Conservation (phyloP, 2,329 filamentous ascomycete genomes). For the Colletotrichum sp. region DNA sequence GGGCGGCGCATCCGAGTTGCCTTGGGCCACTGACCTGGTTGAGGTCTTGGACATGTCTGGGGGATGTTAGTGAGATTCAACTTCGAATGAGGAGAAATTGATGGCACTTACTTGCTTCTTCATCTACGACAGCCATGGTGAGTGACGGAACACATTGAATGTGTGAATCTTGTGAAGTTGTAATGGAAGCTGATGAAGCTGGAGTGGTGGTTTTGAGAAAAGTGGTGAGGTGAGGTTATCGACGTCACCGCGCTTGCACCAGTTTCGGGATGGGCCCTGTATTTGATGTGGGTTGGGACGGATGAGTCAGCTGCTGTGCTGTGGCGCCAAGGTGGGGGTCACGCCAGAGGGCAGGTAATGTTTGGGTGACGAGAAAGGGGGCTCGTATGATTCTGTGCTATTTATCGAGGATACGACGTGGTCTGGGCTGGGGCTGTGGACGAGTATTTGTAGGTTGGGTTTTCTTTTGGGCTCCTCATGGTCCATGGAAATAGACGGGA, state of each 20-base stretch:
- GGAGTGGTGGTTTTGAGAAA: background rate
- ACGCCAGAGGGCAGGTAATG: background rate
- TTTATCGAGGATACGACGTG: background rate
- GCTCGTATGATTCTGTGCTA: conserved; percentile 1
- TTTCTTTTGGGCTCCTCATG: background rate
- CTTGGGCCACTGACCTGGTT: background rate
- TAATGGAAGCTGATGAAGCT: background rate
- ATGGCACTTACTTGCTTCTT: conserved; percentile 2
- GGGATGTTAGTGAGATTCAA: background rate
- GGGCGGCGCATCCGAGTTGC: background rate
- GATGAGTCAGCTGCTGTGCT: conserved; percentile 1
- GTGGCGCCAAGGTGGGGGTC: background rate
- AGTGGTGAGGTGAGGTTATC: background rate
- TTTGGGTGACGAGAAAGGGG: background rate
- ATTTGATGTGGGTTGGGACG: background rate
- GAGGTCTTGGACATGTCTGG: background rate
- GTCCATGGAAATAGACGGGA: background rate
- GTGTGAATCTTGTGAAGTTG: background rate
- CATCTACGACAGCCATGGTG: background rate
- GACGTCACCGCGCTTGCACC: conserved; percentile 1
- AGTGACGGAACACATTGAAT: background rate
- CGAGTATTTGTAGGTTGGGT: background rate
- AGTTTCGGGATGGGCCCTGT: background rate
- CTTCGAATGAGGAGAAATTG: background rate
- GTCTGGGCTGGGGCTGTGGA: background rate